Base-by-base conservation (phyloP, 305 asterid species). In the Andrographis paniculata region DNA sequence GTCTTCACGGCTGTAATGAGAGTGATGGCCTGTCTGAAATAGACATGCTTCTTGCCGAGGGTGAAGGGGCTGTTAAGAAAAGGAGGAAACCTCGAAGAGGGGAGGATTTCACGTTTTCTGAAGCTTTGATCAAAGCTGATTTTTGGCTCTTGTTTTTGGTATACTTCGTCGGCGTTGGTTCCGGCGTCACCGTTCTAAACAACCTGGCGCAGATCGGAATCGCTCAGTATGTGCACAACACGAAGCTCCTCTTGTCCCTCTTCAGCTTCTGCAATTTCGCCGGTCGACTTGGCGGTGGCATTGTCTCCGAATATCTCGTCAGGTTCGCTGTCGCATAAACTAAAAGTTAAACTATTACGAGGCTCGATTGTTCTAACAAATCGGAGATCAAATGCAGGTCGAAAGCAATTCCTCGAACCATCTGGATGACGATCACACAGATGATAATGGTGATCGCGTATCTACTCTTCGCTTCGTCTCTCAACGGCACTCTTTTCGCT, bases 211-310 rank as follows among this genome's bases (percentile, higher is more conserved):
- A 85, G n/a, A 85, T 85, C 15, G 94, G 94, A 0, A 31, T 53
- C 0, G 82, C 95, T 1, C 47, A 85, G 5, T 85, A 85, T 39
- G 56, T 47, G 1, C 73, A 56, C 20, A 82, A 85, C 36, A 77
- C 56, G 0, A 75, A 79, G 53, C 82, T 94, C 10, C 82, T 85
- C 15, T 91, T 85, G 0, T 79, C 95, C 0, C 76, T 85, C 0
- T 94, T 85, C 1, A 85, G 95, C 58, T 82, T 82, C 49, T 86
- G 94, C 94, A 86, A 86, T 39, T 86, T 82, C 30, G 58, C 75
- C 0, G 94, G 95, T 1, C 27, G 94, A 15, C 94, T 86, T 0
- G 58, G 75, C 0, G 94, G 95, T 1, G 21, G 94, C 15, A 94
- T 86, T 0, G 85, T 73, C 0, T 46, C 94, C 3, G 94, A 94